Percentiles rank a stretch among this genome's conserved stretches.
Conservation (phyloP, 1,284 basidiomycete genomes). For the Schizophyllum amplum region DNA sequence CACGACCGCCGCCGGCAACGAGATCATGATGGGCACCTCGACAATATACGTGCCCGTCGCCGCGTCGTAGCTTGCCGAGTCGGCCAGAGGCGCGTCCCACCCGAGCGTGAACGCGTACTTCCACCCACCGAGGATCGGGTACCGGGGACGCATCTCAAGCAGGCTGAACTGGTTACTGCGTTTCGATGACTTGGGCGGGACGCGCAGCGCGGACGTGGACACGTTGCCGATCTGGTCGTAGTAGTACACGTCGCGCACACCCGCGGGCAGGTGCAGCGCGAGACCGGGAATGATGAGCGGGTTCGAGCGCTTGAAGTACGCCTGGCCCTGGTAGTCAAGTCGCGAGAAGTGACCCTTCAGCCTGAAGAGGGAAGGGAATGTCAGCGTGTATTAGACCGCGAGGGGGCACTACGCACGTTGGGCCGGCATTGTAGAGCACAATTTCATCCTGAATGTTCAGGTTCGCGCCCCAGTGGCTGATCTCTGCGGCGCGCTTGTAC, state of each 20-base stretch:
- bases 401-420: conserved; percentile 50
- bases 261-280: conserved; percentile 72
- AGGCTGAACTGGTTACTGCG: conserved; percentile 53
- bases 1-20: conserved; percentile 74
- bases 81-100: conserved; percentile 80
- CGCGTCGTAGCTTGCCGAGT: conserved; percentile 59
- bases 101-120: conserved; percentile 94
- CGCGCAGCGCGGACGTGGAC: conserved; percentile 84
- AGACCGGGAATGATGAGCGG: conserved; percentile 70
- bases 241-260: conserved; percentile 78
- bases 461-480: conserved; percentile 96
- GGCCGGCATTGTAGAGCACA: conserved; percentile 80
- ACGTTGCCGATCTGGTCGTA: conserved; percentile 94
- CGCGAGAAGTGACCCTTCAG: conserved; percentile 96
- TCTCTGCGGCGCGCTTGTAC: conserved; percentile 75
- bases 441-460: conserved; percentile 90
- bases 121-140: conserved; percentile 95
- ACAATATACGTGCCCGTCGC: conserved; percentile 60
- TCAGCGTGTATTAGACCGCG: not conserved
- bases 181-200: conserved; percentile 38
- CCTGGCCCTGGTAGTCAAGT: conserved; percentile 74
- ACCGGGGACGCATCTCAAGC: conserved; percentile 83
- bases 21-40: conserved; percentile 82
- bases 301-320: conserved; percentile 54
- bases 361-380: conserved; percentile 31